Percentiles rank a stretch among this genome's conserved stretches.
Conservation (phyloP, 106 monocot species). For the Allium cepa region DNA sequence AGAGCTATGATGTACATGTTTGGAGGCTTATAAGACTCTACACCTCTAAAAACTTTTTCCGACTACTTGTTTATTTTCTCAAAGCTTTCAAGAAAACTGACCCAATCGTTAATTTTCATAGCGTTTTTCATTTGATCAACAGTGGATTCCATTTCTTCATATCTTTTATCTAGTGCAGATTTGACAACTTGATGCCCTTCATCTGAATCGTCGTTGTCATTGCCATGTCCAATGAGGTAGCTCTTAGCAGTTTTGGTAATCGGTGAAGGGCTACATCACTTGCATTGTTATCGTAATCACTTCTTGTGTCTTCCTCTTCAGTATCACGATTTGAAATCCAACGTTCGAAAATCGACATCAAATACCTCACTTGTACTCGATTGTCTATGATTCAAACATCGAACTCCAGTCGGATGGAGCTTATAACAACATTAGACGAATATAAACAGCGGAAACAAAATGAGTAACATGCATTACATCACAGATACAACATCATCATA, state of each 20-base stretch:
- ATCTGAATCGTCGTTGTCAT: slow-evolving; percentile 74
- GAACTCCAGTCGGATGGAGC: no score
- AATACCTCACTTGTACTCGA: no score
- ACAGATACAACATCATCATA: no score
- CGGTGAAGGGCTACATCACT: slow-evolving; percentile 20
- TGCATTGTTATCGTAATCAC: slow-evolving; percentile 23
- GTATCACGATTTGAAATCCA: no score
- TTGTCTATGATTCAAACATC: no score
- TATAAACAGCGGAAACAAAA: no score
- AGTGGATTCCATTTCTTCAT: slow-evolving; percentile 74
- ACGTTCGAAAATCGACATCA: no score
- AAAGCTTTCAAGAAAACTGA: slow-evolving; percentile 74
- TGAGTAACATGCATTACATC: no score
- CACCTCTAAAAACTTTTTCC: slow-evolving; percentile 74
- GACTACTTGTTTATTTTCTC: slow-evolving; percentile 94
- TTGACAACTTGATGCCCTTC: slow-evolving; percentile 45
- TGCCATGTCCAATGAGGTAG: slow-evolving; percentile 30
- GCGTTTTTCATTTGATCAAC: slow-evolving; percentile 85
- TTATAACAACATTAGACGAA: no score
- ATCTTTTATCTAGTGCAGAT: slow-evolving; percentile 70
- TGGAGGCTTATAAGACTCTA: slow-evolving; percentile 48
- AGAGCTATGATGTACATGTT: no score
- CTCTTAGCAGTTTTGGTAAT: slow-evolving; percentile 8
- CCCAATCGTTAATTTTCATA: slow-evolving; percentile 97
- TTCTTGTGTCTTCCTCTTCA: slow-evolving; percentile 32